These are phyloP conservation scores for Friedmanniomyces simplex DNA, from an alignment of 495 filamentous ascomycete genomes.

Conservation along the genomic window DNA sequence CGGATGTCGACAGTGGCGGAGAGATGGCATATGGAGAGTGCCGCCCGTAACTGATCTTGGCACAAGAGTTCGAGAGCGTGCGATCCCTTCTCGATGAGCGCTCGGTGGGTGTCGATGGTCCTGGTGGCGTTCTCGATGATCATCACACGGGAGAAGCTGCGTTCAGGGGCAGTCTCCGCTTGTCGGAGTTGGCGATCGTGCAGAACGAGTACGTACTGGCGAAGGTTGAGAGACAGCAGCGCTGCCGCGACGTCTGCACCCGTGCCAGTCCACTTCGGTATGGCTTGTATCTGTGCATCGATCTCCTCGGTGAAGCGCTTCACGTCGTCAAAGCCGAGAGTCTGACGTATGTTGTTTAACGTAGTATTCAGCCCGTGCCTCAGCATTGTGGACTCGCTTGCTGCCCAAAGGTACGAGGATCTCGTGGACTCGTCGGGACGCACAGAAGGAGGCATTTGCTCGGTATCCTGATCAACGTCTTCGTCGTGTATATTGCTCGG, in stretches of 20 bases:
- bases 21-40: constrained; percentile 20
- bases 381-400: constrained; percentile 11
- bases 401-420: constrained; percentile 9
- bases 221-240: constrained; percentile 13
- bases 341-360: constrained; percentile 19
- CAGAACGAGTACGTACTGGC: constrained; percentile 20
- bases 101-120: constrained; percentile 11
- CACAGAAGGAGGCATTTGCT: constrained; percentile 1
- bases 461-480: constrained; percentile 5
- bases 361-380: constrained; percentile 13
- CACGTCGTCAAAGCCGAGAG: constrained; percentile 19
- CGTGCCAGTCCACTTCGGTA: constrained; percentile 13
- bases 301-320: constrained; percentile 19
- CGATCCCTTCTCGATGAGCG: constrained; percentile 4
- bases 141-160: constrained; percentile 13
- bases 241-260: not conserved
- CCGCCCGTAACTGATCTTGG: constrained; percentile 14
- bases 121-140: constrained; percentile 12
- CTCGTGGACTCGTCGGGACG: constrained; percentile 7
- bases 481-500: constrained; percentile 21
- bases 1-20: constrained; percentile 1
- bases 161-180: constrained; percentile 8
- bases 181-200: constrained; percentile 18
- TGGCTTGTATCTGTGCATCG: constrained; percentile 9
- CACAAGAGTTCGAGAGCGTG: constrained; percentile 11